Conservation (phyloP, 106 monocot genomes). For the Platanthera zijinensis region DNA sequence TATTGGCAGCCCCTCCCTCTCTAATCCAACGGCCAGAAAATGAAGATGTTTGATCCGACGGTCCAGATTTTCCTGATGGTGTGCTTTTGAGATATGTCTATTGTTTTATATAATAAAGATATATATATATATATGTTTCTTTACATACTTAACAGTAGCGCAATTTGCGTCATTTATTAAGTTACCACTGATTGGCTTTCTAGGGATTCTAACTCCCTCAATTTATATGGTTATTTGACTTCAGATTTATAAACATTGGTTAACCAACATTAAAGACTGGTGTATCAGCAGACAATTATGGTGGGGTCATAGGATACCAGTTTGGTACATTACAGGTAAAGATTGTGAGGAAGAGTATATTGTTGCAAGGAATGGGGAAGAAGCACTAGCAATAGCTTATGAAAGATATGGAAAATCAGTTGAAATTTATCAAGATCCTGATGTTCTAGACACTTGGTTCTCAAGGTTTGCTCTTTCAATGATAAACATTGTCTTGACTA, state of each 20-base stretch:
- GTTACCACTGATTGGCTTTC: neutral
- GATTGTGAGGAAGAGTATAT: constrained; percentile 89
- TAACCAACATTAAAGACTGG: constrained; percentile 98
- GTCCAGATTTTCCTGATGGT: too few species aligned
- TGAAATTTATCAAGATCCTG: constrained; percentile 99
- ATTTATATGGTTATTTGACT: constrained; percentile 8
- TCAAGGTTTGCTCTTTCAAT: constrained; percentile 57
- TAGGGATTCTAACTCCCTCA: neutral
- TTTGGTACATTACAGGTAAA: constrained; percentile 91
- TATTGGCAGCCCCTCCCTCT: too few species aligned
- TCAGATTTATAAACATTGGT: constrained; percentile 93
- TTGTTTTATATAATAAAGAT: too few species aligned
- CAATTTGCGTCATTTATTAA: neutral
- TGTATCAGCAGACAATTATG: constrained; percentile 98
- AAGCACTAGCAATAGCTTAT: constrained; percentile 70
- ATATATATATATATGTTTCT: neutral
- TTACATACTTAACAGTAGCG: neutral
- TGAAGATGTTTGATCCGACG: too few species aligned
- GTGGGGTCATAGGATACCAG: constrained; percentile 99
- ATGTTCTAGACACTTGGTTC: constrained; percentile 99
- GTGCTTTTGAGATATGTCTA: too few species aligned
- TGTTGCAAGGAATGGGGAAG: constrained; percentile 70
- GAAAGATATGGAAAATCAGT: constrained; percentile 80
- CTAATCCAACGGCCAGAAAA: too few species aligned
- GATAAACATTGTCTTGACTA: neutral